Evolutionary conservation across 1,284 basidiomycete species (phyloP).

Genomic region (Irpex sp.): DNA sequence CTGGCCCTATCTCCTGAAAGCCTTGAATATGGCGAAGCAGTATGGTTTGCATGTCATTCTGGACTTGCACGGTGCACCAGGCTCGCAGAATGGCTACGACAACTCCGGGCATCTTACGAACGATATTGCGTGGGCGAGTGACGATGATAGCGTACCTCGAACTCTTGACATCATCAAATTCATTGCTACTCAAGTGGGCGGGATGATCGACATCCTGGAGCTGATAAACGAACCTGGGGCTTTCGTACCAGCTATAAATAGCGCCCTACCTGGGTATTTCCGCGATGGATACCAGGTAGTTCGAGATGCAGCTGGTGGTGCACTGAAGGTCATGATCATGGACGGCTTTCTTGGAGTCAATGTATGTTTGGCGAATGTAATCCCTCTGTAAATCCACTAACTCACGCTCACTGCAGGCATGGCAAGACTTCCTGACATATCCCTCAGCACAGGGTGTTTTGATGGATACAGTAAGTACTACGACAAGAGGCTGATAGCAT

Average conservation of each 20-base stretch:
- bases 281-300: slow-evolving; percentile 54
- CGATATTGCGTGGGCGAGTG: slow-evolving; percentile 60
- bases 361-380: slow-evolving; percentile 25
- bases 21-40: slow-evolving; percentile 61
- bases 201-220: slow-evolving; percentile 57
- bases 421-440: slow-evolving; percentile 57
- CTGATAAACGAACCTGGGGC: slow-evolving; percentile 59
- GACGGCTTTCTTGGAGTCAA: slow-evolving; percentile 68
- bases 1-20: slow-evolving; percentile 64
- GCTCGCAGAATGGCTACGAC: slow-evolving; percentile 77
- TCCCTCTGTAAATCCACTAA: no score
- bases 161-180: slow-evolving; percentile 63
- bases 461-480: slow-evolving; percentile 51
- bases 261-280: slow-evolving; percentile 47
- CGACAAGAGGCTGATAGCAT: not conserved
- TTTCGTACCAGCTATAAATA: slow-evolving; percentile 42
- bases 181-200: slow-evolving; percentile 52
- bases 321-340: slow-evolving; percentile 62
- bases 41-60: slow-evolving; percentile 60
- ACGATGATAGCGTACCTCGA: slow-evolving; percentile 52
- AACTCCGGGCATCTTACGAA: slow-evolving; percentile 78
- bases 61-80: slow-evolving; percentile 71
- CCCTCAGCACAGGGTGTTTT: slow-evolving; percentile 50
- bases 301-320: slow-evolving; percentile 40
- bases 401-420: slow-evolving; percentile 35